Evolutionary conservation across 768 basidiomycete species (phyloP).

Genomic region (Podaxis sp.): DNA sequence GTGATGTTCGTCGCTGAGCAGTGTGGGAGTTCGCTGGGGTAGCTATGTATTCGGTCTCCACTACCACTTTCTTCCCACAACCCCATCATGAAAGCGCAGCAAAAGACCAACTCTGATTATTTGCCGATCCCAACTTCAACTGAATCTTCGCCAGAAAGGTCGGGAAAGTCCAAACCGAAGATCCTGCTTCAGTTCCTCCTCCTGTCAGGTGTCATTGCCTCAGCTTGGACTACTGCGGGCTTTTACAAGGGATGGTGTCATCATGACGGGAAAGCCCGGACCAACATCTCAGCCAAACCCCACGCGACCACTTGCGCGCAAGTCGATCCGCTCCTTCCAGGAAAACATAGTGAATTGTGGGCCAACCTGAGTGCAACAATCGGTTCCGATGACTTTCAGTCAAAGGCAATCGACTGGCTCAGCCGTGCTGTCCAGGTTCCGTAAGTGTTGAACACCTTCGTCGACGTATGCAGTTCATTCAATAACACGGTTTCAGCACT

Average conservation of each 20-base stretch:
- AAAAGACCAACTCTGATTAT: not conserved
- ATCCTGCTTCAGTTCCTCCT: slow-evolving; percentile 5
- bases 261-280: not conserved
- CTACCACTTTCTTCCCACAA: not conserved
- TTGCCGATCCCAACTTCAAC: not conserved
- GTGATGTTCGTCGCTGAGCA: not conserved
- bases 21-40: not conserved
- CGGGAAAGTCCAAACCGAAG: slow-evolving; percentile 1
- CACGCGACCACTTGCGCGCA: slow-evolving; percentile 31
- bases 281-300: not conserved
- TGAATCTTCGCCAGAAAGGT: not conserved
- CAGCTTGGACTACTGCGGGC: not conserved
- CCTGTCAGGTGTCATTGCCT: not conserved
- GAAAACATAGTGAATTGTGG: slow-evolving; percentile 40
- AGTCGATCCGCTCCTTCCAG: slow-evolving; percentile 37
- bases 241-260: not conserved
- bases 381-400: slow-evolving; percentile 37
- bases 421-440: slow-evolving; percentile 47
- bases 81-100: not conserved
- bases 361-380: slow-evolving; percentile 29
- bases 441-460: slow-evolving; percentile 26
- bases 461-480: not conserved
- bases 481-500: slow-evolving; percentile 35
- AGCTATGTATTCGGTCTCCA: not conserved
- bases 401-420: slow-evolving; percentile 44